Base-by-base conservation (phyloP, 352 stramenopile species). In the Globisporangium cylindrosporum region DNA sequence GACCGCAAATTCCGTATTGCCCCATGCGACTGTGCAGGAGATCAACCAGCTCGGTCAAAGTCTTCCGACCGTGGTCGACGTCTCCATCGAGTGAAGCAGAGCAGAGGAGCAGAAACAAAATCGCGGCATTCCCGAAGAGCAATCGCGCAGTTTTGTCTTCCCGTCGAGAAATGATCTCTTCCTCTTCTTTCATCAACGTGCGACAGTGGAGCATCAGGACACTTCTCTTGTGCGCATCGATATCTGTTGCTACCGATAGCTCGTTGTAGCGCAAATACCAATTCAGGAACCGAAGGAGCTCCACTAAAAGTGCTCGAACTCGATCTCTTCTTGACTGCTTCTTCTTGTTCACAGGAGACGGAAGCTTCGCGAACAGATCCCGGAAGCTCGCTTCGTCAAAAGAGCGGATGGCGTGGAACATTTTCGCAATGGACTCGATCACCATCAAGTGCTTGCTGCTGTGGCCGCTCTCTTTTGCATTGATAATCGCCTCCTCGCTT, bases 141-240 rank as follows among this genome's bases (percentile, higher is more conserved):
- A 79, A 76, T 22, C 69, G 74, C 8, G 82, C 66, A 0, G 64
- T 79, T 58, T 81, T 88, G 27, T 76, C 73, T 56, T 86, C 80
- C 24, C 70, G 79, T n/a, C 70, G 76, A 14, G 71, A 65, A 3
- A 82, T 55, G n/a, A 59, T 75, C 6, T 82, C 75, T 63, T 91
- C 82, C 71, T 91, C 84, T 54, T 93, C 81, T 61, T 93, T 93
- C 67, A 93, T 82, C 59, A 93, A 62, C 20, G 59, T 69, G 18
- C 77, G 81, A 59, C 81, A 90, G 27, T 81, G 56, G 3, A 64
- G 62, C 80, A 88, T 84, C 24, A 88, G 32, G 9, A 75, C 61
- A 29, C 66, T 72, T 48, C 67, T 64, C 58, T 86, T 81, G 25
- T 71, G 36, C 1, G 54, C 53, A 6, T 68, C 41, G 41, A 82